Conservation (phyloP, 345 rosid genomes). For the Arabidopsis thaliana region TAIR10.1 NC_003074.8:8051501-8052000, state of each 20-base stretch:
- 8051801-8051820: conserved; percentile 52
- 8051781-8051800: conserved; percentile 46
- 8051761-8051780: conserved; percentile 40
- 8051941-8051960: conserved; percentile 73
- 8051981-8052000: conserved; percentile 66
- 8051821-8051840: conserved; percentile 49
- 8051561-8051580: conserved; percentile 50
- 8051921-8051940: conserved; percentile 98
- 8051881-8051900: conserved; percentile 55
- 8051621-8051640: conserved; percentile 70
- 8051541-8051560: conserved; percentile 49
- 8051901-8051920: conserved; percentile 54
- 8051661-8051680: conserved; percentile 28
- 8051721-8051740: conserved; percentile 70
- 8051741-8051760: conserved; percentile 63
- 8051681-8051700: conserved; percentile 14
- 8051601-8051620: conserved; percentile 74
- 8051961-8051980: conserved; percentile 63
- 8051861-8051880: conserved; percentile 61
- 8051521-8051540: conserved; percentile 55
- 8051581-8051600: conserved; percentile 65
- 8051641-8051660: neutral
- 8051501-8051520: conserved; percentile 63
- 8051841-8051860: conserved; percentile 55
- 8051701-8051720: conserved; percentile 65